Evolutionary conservation across 768 basidiomycete genomes (phyloP).

Genomic region (Gelatoporia subvermispora): DNA sequence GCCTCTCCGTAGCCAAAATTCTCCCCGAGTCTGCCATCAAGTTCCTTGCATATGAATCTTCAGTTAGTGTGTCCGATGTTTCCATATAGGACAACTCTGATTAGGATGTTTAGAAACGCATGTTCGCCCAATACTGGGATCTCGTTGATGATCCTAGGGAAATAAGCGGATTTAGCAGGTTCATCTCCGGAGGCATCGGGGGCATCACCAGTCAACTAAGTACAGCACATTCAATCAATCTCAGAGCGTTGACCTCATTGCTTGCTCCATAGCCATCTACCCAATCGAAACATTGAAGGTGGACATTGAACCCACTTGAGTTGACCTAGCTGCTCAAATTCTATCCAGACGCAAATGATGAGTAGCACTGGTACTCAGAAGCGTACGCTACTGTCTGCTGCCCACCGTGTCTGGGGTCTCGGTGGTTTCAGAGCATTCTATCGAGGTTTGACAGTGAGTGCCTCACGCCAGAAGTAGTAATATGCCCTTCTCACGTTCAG

Average conservation of each 20-base stretch:
- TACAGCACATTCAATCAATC: conserved; percentile 33
- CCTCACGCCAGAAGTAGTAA: conserved; percentile 3
- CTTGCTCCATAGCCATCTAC: conserved; percentile 71
- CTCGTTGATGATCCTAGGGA: conserved; percentile 83
- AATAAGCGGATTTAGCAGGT: conserved; percentile 88
- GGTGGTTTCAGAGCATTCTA: conserved; percentile 86
- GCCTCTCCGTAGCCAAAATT: conserved; percentile 90
- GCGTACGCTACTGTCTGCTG: conserved; percentile 56
- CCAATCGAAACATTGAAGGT: conserved; percentile 96
- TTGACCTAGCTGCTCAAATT: background rate
- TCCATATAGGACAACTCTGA: too few relatives aligned
- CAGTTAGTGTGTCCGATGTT: too few relatives aligned
- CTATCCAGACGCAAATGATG: conserved; percentile 87
- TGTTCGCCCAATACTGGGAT: conserved; percentile 91
- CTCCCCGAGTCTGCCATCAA: conserved; percentile 99
- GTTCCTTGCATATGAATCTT: conserved; percentile 92
- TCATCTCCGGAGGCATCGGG: conserved; percentile 92
- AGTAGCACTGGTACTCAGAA: conserved; percentile 64
- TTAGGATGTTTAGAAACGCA: conserved; percentile 96
- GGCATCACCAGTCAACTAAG: conserved; percentile 92
- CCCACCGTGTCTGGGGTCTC: conserved; percentile 67
- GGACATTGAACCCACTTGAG: background rate
- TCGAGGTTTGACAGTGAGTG: conserved; percentile 79
- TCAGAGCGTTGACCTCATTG: conserved; percentile 9
- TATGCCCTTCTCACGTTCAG: conserved; percentile 12